Evolutionary conservation across 2,329 filamentous ascomycete species (phyloP), one percentile per base, ranked within the genome.

Genomic region (Fusarium anthophilum): DNA sequence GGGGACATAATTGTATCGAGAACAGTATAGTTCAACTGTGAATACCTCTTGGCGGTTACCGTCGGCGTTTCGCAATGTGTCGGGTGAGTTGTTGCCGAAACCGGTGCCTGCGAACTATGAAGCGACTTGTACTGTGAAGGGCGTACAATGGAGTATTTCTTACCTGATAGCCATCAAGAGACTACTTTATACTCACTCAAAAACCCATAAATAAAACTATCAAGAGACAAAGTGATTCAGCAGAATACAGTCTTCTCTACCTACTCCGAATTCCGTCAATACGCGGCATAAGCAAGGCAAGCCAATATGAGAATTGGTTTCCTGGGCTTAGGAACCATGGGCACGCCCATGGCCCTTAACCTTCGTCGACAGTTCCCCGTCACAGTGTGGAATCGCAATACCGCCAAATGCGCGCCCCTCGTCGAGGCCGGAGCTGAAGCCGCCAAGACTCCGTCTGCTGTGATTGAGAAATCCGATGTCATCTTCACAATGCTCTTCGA

Each of bases 201-300:
- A 3, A 4, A 12, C 30, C 4, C 11, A 8, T 4, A 4, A 7
- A n/a, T 8, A 8, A n/a, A 17, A 15, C 0, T 1, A 17, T 3
- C 9, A 12, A 6, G 5, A 22, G 9, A 30, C 7, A n/a, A 17
- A 22, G 2, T 7, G 5, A 17, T 30, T 2, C 14, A 12, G 8
- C 20, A 14, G 8, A n/a, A 32, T 17, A 50, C 0, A 17, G 10
- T 12, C 11, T 3, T 12, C 8, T 6, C 9, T 8, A 14, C 15
- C 7, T 15, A 20, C 48, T 17, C 17, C 10, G 12, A 8, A 6
- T 15, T 15, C 6, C 11, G 2, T 26, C 13, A 26, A 3, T 15
- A 20, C n/a, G 12, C 13, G 3, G 1, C 17, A 11, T 2, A 8
- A 0, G 2, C 11, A 10, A 24, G 5, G 7, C 7, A 17, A 24